These are phyloP conservation scores for Oxalis stricta DNA, from an alignment of 441 rosid genomes.

Conservation along the genomic window DNA sequence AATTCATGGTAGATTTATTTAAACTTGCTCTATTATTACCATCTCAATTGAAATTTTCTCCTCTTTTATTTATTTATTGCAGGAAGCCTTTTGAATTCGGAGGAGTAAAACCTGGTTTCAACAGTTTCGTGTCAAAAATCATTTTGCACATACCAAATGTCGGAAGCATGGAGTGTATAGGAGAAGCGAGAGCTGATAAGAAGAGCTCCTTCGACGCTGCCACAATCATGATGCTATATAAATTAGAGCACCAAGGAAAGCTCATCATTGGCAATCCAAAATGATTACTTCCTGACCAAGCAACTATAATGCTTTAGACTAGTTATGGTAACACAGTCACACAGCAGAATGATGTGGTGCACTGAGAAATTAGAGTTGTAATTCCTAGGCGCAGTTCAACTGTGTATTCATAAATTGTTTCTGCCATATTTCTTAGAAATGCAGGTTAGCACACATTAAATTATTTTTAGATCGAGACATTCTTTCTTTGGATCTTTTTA, in stretches of 20 bases:
- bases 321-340: no score
- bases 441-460: no score
- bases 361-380: no score
- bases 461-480: no score
- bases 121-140: slow-evolving; percentile 41
- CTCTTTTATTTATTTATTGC: slow-evolving; percentile 5
- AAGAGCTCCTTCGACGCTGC: slow-evolving; percentile 81
- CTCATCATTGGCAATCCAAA: slow-evolving; percentile 21
- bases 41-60: neutral
- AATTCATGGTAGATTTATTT: no score
- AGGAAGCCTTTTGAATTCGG: slow-evolving; percentile 38
- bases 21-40: neutral
- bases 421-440: no score
- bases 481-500: no score
- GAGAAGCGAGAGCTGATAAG: slow-evolving; percentile 71
- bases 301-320: no score
- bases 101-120: slow-evolving; percentile 34
- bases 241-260: slow-evolving; percentile 41
- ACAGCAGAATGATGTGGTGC: no score
- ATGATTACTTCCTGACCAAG: neutral
- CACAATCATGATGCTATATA: slow-evolving; percentile 39
- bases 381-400: no score
- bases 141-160: slow-evolving; percentile 33
- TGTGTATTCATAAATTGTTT: no score
- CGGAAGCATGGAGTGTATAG: slow-evolving; percentile 35